phyloP scores from a whole-genome alignment of 768 basidiomycete genomes.

The Tulasnella sp. region DNA sequence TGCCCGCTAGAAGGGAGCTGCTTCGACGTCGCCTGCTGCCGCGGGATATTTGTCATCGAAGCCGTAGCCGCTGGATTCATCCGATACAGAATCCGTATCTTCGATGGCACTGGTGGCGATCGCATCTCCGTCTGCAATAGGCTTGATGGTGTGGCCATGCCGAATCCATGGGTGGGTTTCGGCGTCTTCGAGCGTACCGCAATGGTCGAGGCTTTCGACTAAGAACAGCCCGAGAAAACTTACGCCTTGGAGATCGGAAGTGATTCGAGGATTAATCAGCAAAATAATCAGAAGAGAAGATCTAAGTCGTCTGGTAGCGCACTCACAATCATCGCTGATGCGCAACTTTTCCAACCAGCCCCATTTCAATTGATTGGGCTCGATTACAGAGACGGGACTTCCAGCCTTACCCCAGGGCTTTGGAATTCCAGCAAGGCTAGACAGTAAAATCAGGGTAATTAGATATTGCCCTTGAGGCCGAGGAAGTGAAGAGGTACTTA shows the following conservation, averaged over 20 bases:
- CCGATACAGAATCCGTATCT: no score
- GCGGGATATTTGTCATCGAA: no score
- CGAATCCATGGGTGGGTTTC: no score
- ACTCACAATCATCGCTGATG: background rate
- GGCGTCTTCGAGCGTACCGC: background rate
- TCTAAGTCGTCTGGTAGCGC: background rate
- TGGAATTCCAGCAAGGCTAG: background rate
- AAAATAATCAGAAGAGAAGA: background rate
- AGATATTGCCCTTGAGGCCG: no score
- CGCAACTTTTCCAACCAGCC: background rate
- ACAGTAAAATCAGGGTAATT: background rate
- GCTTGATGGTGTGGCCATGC: no score
- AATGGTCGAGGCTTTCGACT: background rate
- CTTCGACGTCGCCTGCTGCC: no score
- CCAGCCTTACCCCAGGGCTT: background rate
- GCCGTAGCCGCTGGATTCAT: no score
- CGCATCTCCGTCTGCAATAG: no score
- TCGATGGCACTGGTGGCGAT: no score
- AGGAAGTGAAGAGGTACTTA: background rate
- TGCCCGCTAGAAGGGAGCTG: no score
- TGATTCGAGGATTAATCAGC: background rate
- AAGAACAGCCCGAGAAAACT: background rate
- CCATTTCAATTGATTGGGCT: background rate
- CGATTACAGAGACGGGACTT: background rate
- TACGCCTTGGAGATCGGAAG: background rate